phyloP scores from a whole-genome alignment of 371 early-diverging fungal species.

The Parasitella parasitica region DNA sequence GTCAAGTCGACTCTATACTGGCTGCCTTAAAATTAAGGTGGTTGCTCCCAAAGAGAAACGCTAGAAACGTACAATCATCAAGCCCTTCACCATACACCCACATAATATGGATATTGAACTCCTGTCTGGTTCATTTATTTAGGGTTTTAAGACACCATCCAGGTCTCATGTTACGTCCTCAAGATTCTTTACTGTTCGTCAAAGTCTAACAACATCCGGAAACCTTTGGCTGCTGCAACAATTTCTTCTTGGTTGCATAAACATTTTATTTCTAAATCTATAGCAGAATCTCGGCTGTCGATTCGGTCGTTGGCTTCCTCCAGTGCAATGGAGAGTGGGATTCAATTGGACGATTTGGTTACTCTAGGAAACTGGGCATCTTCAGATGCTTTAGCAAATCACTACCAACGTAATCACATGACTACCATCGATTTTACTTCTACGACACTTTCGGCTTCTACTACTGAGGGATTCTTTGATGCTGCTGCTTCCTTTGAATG shows the following conservation, averaged over 20 bases:
- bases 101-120: background rate
- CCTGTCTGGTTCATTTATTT: background rate
- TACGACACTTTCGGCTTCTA: background rate
- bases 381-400: constrained; percentile 1
- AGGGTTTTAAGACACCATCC: background rate
- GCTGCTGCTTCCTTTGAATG: background rate
- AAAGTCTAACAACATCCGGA: background rate
- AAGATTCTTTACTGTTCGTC: background rate
- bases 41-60: constrained; percentile 14
- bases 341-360: constrained; percentile 4
- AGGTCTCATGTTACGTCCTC: background rate
- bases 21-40: background rate
- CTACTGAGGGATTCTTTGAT: background rate
- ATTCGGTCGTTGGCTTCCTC: constrained; percentile 14
- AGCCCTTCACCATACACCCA: constrained; percentile 2
- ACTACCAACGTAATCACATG: constrained; percentile 4
- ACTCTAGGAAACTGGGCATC: constrained; percentile 14
- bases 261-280: background rate
- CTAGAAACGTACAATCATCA: constrained; percentile 15
- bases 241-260: constrained; percentile 8
- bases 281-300: no score
- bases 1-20: background rate
- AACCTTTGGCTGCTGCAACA: background rate
- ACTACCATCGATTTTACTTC: background rate
- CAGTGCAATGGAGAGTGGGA: background rate